A percentile compares a stretch with the other conserved stretches of the same genome.
Evolutionary conservation across 1,139 yeast species (phyloP).

Genomic region (Suhomyces bribrorum): DNA sequence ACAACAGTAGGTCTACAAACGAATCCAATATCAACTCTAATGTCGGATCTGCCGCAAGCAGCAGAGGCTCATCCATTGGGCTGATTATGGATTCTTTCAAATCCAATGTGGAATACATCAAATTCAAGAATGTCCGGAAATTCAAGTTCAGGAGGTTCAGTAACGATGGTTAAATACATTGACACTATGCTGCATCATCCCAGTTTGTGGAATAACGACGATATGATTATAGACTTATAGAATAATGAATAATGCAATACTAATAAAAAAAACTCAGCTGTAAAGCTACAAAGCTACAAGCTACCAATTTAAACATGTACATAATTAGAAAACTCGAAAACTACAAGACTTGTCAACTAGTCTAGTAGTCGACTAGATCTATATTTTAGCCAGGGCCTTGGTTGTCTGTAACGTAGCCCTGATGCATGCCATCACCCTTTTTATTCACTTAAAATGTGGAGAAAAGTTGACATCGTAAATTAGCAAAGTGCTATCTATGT

Average conservation of each 20-base stretch:
- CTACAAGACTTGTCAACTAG: too few species aligned
- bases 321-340: too few species aligned
- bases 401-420: too few species aligned
- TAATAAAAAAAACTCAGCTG: too few species aligned
- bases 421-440: too few species aligned
- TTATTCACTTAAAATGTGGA: background rate
- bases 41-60: conserved; percentile 13
- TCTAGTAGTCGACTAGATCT: too few species aligned
- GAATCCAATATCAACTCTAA: conserved; percentile 5
- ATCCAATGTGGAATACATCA: conserved; percentile 21
- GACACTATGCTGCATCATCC: background rate
- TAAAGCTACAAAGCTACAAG: too few species aligned
- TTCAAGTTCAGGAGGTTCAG: conserved; percentile 23
- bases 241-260: background rate
- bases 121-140: conserved; percentile 23
- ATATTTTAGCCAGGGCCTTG: too few species aligned
- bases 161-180: conserved; percentile 16
- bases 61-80: conserved; percentile 25
- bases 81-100: conserved; percentile 24
- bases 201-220: background rate
- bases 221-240: background rate
- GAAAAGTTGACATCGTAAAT: too few species aligned
- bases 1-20: conserved; percentile 11
- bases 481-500: too few species aligned
- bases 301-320: too few species aligned